phyloP scores from a whole-genome alignment of 164 flowering plant genomes.

The Tetracentron sinense region DNA sequence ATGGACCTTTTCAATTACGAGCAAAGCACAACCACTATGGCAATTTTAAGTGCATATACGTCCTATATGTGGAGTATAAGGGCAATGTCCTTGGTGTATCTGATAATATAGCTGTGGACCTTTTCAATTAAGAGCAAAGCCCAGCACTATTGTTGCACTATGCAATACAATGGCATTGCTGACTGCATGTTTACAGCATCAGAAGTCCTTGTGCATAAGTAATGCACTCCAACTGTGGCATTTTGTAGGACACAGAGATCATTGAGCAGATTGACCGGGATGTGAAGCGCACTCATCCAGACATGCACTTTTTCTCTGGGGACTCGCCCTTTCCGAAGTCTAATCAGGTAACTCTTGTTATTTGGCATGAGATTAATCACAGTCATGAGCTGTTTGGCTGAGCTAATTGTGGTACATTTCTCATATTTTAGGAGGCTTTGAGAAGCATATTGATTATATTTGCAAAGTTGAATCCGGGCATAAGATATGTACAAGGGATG shows the following conservation, averaged over 20 bases:
- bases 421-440: conserved; percentile 67
- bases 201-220: neutral
- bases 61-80: neutral
- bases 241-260: conserved; percentile 79
- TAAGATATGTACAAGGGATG: conserved; percentile 99
- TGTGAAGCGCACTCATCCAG: conserved; percentile 98
- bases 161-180: neutral
- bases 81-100: neutral
- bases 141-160: neutral
- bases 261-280: conserved; percentile 97
- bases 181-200: neutral
- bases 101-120: neutral
- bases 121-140: neutral
- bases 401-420: neutral
- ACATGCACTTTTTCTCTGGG: conserved; percentile 85
- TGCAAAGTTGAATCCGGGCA: conserved; percentile 96
- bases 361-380: neutral
- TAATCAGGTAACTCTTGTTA: conserved; percentile 58
- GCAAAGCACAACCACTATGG: neutral
- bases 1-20: too few relatives aligned
- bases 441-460: conserved; percentile 72
- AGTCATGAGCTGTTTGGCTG: neutral
- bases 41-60: neutral
- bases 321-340: conserved; percentile 65
- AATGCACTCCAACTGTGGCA: neutral